phyloP scores from a whole-genome alignment of 139 green algal genomes.

The Closterium sp. region DNA sequence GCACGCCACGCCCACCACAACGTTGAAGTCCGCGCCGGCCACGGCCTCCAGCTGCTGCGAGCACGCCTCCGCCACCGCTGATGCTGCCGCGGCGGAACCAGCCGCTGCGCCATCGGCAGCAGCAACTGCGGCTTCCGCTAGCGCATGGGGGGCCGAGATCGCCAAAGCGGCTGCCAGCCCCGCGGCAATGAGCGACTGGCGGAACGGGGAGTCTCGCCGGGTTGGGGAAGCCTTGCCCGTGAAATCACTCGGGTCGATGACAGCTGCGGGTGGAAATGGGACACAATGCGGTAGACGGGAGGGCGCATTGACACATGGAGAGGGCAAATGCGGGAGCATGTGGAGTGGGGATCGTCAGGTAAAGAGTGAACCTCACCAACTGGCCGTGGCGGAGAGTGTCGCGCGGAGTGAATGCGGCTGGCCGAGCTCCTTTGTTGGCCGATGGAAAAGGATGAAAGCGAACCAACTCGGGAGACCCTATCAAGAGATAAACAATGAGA shows the following conservation, averaged over 20 bases:
- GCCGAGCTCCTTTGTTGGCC: background rate
- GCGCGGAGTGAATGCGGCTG: background rate
- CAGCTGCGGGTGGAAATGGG: background rate
- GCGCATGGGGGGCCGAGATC: background rate
- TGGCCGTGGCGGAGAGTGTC: background rate
- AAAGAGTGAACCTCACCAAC: background rate
- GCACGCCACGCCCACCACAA: constrained; percentile 36
- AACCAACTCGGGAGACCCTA: background rate
- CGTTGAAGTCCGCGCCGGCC: constrained; percentile 34
- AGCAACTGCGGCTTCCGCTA: background rate
- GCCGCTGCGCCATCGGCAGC: background rate
- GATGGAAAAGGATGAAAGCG: background rate
- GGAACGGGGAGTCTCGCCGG: background rate
- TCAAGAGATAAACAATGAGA: background rate
- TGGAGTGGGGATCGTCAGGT: background rate
- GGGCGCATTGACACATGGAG: background rate
- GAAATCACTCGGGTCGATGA: background rate
- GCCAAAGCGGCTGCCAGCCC: background rate
- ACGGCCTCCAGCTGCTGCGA: constrained; percentile 24
- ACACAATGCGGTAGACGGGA: background rate
- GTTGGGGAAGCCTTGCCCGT: background rate
- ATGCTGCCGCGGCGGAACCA: constrained; percentile 2
- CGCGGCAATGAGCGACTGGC: background rate
- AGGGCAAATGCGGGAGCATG: background rate
- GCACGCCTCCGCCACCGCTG: constrained; percentile 14